These are phyloP conservation scores for Benincasa hispida DNA, from an alignment of 306 rosid genomes.

Conservation along the genomic window DNA sequence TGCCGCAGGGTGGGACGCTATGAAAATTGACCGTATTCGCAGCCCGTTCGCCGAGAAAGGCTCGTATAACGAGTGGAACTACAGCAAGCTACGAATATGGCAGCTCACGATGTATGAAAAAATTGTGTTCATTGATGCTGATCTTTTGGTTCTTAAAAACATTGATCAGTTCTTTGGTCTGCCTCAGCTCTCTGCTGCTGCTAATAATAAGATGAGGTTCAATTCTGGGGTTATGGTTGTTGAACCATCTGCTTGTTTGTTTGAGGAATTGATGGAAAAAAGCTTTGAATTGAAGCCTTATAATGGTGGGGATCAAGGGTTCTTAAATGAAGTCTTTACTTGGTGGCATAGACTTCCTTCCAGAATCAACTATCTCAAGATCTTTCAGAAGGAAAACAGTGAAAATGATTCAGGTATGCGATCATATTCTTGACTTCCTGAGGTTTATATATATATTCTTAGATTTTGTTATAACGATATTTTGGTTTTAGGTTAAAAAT, in stretches of 20 bases:
- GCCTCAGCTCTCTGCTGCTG: constrained; percentile 55
- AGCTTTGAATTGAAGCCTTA: constrained; percentile 27
- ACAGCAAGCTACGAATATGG: constrained; percentile 75
- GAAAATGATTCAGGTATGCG: background rate
- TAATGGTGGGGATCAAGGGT: constrained; percentile 87
- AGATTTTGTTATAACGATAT: background rate
- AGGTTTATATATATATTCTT: background rate
- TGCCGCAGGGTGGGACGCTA: constrained; percentile 59
- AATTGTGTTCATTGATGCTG: constrained; percentile 65
- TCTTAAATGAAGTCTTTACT: constrained; percentile 50
- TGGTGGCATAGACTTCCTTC: constrained; percentile 88
- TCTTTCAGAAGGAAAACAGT: background rate
- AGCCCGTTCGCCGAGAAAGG: constrained; percentile 38
- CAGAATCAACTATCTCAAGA: constrained; percentile 32
- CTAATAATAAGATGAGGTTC: constrained; percentile 32
- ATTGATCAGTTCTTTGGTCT: constrained; percentile 27
- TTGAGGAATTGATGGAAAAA: constrained; percentile 32
- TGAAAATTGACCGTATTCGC: constrained; percentile 35
- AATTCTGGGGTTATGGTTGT: constrained; percentile 68
- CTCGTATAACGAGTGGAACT: constrained; percentile 73
- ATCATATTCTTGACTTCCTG: background rate
- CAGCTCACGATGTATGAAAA: constrained; percentile 43
- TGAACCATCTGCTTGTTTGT: constrained; percentile 73
- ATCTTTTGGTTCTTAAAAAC: constrained; percentile 31
- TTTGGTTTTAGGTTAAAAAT: too few relatives aligned